phyloP scores from a whole-genome alignment of 352 stramenopile species.

The Globisporangium cystogenes region DNA sequence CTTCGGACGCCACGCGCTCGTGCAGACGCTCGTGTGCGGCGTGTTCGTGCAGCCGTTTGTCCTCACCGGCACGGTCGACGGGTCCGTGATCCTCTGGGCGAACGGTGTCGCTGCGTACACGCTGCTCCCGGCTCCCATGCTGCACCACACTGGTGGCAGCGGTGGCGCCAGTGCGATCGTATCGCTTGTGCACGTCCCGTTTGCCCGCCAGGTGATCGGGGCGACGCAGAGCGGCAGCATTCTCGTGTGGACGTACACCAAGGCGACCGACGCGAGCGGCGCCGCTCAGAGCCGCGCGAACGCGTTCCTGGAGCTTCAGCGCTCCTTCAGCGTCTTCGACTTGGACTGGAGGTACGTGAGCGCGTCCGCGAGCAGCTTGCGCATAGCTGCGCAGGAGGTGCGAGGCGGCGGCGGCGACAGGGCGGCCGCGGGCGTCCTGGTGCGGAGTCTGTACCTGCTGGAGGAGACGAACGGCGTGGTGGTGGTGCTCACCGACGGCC shows the following conservation, averaged over 20 bases:
- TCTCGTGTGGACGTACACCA: slow-evolving; percentile 27
- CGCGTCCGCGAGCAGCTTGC: slow-evolving; percentile 4
- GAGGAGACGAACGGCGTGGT: slow-evolving; percentile 23
- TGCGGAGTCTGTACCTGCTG: slow-evolving; percentile 13
- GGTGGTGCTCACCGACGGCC: slow-evolving; percentile 11
- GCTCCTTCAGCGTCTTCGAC: slow-evolving; percentile 11
- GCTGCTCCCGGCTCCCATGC: slow-evolving; percentile 11
- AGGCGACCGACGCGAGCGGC: not conserved
- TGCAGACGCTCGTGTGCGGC: slow-evolving; percentile 42
- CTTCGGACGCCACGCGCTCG: slow-evolving; percentile 56
- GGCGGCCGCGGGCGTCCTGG: not conserved
- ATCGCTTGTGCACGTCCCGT: slow-evolving; percentile 26
- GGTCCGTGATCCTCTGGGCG: slow-evolving; percentile 50
- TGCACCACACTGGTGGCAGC: not conserved
- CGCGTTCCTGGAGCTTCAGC: slow-evolving; percentile 28
- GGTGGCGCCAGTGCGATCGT: slow-evolving; percentile 18
- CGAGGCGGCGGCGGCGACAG: too few relatives aligned
- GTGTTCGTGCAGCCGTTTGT: slow-evolving; percentile 37
- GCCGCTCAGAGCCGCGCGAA: slow-evolving; percentile 16
- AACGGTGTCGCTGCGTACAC: slow-evolving; percentile 45
- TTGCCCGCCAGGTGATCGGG: slow-evolving; percentile 35
- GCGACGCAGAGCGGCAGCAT: slow-evolving; percentile 29
- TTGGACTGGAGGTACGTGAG: slow-evolving; percentile 10
- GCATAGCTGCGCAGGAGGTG: not conserved
- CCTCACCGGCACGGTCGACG: slow-evolving; percentile 45